A percentile compares a stretch with the other conserved stretches of the same genome.
Evolutionary conservation across 2,329 filamentous ascomycete genomes (phyloP).

Genomic region (Colletotrichum limetticola): DNA sequence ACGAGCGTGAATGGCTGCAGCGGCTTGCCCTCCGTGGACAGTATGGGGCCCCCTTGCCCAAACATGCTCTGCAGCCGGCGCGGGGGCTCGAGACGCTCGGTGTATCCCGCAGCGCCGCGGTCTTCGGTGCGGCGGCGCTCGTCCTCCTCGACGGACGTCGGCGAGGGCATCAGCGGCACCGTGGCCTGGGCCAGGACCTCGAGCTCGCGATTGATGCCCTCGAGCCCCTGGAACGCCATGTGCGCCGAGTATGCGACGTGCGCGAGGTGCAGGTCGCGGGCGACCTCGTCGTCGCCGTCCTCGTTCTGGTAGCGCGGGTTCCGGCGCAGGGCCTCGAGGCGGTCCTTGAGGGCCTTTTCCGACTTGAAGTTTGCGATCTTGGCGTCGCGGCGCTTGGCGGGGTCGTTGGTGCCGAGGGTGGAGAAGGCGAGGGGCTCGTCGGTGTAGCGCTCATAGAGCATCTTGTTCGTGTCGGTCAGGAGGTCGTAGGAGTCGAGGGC

Average conservation of each 20-base stretch:
- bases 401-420: slow-evolving; percentile 66
- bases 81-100: slow-evolving; percentile 78
- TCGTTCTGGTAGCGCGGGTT: slow-evolving; percentile 65
- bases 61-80: slow-evolving; percentile 59
- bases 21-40: slow-evolving; percentile 84
- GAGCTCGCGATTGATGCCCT: slow-evolving; percentile 85
- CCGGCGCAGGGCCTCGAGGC: slow-evolving; percentile 70
- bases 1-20: slow-evolving; percentile 91
- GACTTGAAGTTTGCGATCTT: slow-evolving; percentile 89
- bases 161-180: slow-evolving; percentile 55
- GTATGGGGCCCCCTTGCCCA: slow-evolving; percentile 72
- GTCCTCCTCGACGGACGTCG: slow-evolving; percentile 59
- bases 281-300: slow-evolving; percentile 85
- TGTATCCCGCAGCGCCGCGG: slow-evolving; percentile 64
- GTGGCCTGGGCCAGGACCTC: slow-evolving; percentile 84
- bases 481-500: slow-evolving; percentile 83
- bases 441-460: slow-evolving; percentile 77
- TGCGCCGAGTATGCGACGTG: slow-evolving; percentile 80
- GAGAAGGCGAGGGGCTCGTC: slow-evolving; percentile 80
- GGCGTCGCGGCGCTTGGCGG: slow-evolving; percentile 77
- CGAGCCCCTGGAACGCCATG: slow-evolving; percentile 86
- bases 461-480: slow-evolving; percentile 71
- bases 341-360: slow-evolving; percentile 86
- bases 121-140: slow-evolving; percentile 49
- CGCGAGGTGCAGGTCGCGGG: slow-evolving; percentile 81